phyloP scores from a whole-genome alignment of 2,329 filamentous ascomycete species.

The Sclerotinia spermophila region DNA sequence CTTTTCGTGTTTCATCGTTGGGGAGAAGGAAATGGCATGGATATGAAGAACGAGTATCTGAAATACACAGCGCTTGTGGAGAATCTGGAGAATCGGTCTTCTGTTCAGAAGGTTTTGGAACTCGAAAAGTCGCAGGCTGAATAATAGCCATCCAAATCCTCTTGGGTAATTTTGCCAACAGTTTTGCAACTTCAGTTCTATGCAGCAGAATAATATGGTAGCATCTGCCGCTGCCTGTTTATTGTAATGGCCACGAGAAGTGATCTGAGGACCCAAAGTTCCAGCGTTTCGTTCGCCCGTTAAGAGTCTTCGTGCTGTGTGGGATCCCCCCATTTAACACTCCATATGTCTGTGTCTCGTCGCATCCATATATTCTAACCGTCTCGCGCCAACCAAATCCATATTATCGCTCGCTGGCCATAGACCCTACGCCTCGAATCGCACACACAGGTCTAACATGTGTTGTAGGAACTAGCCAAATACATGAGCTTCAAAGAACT shows the following conservation, averaged over 20 bases:
- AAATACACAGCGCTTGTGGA: slow-evolving; percentile 24
- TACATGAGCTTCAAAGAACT: background rate
- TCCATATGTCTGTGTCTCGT: background rate
- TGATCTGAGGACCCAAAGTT: background rate
- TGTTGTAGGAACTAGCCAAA: background rate
- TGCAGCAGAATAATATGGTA: background rate
- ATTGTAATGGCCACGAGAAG: background rate
- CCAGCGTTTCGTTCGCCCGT: background rate
- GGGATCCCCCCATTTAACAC: background rate
- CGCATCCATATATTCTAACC: background rate
- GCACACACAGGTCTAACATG: background rate
- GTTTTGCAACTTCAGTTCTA: background rate
- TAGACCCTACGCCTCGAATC: background rate
- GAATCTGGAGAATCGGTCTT: slow-evolving; percentile 17
- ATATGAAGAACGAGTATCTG: slow-evolving; percentile 29
- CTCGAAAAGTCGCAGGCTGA: background rate
- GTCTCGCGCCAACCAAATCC: background rate
- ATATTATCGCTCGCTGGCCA: background rate
- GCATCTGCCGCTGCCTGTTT: background rate
- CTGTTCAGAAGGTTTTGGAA: background rate
- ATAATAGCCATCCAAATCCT: background rate
- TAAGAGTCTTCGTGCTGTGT: background rate
- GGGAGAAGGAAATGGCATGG: slow-evolving; percentile 26
- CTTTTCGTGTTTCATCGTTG: slow-evolving; percentile 38
- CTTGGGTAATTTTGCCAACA: background rate